Evolutionary conservation across 192 early-diverging fungal species (phyloP).

Genomic region (Coemansia sp.): DNA sequence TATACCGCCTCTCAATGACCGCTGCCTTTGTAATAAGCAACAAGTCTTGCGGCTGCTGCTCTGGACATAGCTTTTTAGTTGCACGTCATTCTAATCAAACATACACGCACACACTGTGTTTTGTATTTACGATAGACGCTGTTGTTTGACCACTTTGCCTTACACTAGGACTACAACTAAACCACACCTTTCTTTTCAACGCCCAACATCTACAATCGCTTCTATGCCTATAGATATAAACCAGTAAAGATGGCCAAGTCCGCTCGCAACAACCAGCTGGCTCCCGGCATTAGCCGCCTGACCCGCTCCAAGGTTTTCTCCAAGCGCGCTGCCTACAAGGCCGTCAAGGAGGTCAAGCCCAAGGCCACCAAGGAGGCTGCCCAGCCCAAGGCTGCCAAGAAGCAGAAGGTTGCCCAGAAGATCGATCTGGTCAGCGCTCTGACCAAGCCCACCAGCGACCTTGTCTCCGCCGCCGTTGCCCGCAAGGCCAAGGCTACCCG

Average conservation of each 20-base stretch:
- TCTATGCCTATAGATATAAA: conserved; percentile 21
- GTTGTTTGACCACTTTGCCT: too few relatives aligned
- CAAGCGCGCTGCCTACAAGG: conserved; percentile 89
- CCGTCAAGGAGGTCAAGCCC: conserved; percentile 62
- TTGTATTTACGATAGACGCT: too few relatives aligned
- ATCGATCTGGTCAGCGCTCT: conserved; percentile 75
- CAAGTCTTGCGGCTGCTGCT: too few relatives aligned
- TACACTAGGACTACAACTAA: too few relatives aligned
- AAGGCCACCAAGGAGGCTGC: not conserved
- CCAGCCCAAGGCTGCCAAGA: conserved; percentile 15
- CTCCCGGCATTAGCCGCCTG: conserved; percentile 78
- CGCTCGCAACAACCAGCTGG: conserved; percentile 78
- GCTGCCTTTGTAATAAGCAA: too few relatives aligned
- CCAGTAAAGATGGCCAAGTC: conserved; percentile 58
- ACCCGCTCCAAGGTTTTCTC: conserved; percentile 79
- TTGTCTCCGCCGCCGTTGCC: conserved; percentile 86
- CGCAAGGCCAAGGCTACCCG: conserved; percentile 73
- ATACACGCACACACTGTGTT: too few relatives aligned
- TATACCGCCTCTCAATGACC: too few relatives aligned
- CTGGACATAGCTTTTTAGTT: too few relatives aligned
- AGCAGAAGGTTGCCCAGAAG: conserved; percentile 49
- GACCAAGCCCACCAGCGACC: conserved; percentile 62
- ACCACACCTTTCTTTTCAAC: not conserved
- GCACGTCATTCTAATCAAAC: too few relatives aligned
- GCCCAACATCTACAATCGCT: too few relatives aligned